phyloP scores from a whole-genome alignment of 768 basidiomycete species.

The Tulasnella sp. region DNA sequence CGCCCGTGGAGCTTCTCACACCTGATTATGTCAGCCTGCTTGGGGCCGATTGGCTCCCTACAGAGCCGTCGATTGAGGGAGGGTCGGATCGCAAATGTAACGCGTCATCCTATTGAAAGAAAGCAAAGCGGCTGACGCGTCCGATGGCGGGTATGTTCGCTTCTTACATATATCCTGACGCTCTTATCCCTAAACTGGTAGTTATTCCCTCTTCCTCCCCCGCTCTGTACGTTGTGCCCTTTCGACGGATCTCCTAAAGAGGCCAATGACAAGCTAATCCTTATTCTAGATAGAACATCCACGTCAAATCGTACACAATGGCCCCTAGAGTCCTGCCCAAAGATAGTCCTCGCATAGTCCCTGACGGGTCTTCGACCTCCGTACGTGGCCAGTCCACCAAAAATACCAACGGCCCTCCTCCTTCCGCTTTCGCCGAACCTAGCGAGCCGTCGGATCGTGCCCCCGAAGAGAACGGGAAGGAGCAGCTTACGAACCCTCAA shows the following conservation, averaged over 20 bases:
- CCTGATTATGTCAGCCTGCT: not conserved
- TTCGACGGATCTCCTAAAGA: too few relatives aligned
- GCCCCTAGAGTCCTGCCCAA: not conserved
- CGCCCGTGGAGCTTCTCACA: not conserved
- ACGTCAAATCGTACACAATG: not conserved
- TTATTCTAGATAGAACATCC: not conserved
- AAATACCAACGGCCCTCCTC: not conserved
- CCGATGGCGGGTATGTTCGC: too few relatives aligned
- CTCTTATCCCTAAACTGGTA: not conserved
- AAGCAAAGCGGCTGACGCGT: too few relatives aligned
- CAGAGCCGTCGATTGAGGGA: not conserved
- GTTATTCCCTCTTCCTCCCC: not conserved
- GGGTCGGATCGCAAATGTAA: not conserved
- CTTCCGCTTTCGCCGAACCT: not conserved
- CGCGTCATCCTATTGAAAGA: too few relatives aligned
- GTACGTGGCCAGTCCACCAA: not conserved
- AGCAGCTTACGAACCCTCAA: not conserved
- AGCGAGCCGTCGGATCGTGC: not conserved
- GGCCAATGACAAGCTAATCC: not conserved
- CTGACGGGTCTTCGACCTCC: not conserved
- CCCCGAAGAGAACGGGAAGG: not conserved
- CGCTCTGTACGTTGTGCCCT: not conserved
- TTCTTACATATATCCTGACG: too few relatives aligned
- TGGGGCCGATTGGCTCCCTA: not conserved
- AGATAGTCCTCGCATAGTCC: not conserved